Base-by-base conservation (phyloP, 31 red algal genomes). In the Odonthalia washingtoniensis region DNA sequence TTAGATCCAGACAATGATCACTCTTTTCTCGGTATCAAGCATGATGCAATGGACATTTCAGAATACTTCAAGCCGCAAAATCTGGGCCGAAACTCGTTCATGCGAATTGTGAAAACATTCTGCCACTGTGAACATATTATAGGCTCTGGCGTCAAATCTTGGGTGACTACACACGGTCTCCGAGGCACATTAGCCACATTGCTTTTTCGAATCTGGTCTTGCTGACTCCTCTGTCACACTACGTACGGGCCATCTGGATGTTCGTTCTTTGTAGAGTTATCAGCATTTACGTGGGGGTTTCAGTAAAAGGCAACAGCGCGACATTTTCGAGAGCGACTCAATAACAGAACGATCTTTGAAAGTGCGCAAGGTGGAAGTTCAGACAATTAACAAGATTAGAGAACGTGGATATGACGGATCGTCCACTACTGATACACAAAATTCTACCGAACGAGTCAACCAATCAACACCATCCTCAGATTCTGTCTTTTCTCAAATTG, bases 131-230 rank as follows among this genome's bases (percentile, higher is more conserved):
- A 70, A 70, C 6, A 34, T 12, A 70, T 70, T 12, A 34, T 6
- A 6, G 66, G n/a, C 12, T 27, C 9, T 37, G 66, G 34, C 9
- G 66, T 34, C 9, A 37, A 37, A 37, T 34, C n/a, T 37, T 70
- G 66, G 28, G 28, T 70, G 66, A 70, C 66, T 37, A 70, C 66
- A 34, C 66, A 70, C 9, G 66, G 66, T 12, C 9, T 70, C 66
- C 28, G 28, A 28, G 16, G 66, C 9, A 32, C 66, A 21, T 70
- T 70, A 27, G 66, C 28, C 12, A 32, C 66, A 28, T 6, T 70
- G 14, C 28, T 70, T 37, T 12, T 70, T 70, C 31, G 49, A 70
- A 70, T 27, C 9, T 70, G 28, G 34, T 70, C 66, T 21, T 32
- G n/a, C 66, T 37, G 66, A 70, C 28, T 27, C 66, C 34, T 28